Conservation (phyloP, 2,329 filamentous ascomycete genomes). For the Aspergillus sp. region DNA sequence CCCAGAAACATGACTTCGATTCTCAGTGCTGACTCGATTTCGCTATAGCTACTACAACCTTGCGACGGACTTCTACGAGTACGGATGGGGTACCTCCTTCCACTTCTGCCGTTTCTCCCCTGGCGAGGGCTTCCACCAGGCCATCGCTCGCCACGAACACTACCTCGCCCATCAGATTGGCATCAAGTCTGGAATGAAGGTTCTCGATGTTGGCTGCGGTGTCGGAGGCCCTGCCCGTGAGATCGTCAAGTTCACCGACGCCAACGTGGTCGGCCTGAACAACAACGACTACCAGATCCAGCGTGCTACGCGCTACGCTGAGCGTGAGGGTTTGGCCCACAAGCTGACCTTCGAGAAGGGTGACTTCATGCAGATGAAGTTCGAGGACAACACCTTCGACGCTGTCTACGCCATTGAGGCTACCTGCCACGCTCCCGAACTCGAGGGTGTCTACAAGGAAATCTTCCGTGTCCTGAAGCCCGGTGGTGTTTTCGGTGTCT, state of each 20-base stretch:
- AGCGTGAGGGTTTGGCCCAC: conserved; percentile 74
- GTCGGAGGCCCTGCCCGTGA: conserved; percentile 93
- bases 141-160: conserved; percentile 95
- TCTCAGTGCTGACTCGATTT: conserved; percentile 6
- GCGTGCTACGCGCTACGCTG: conserved; percentile 81
- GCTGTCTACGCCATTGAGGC: conserved; percentile 97
- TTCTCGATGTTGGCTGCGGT: conserved; percentile 95
- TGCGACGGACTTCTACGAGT: conserved; percentile 94
- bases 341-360: conserved; percentile 89
- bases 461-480: conserved; percentile 96
- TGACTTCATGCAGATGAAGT: conserved; percentile 99
- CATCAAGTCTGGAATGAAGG: conserved; percentile 81
- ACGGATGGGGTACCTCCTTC: conserved; percentile 94
- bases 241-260: conserved; percentile 93
- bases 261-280: conserved; percentile 88
- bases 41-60: conserved; percentile 83
- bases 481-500: conserved; percentile 92
- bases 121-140: conserved; percentile 84
- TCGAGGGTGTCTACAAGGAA: conserved; percentile 90
- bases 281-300: conserved; percentile 99
- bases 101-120: conserved; percentile 94
- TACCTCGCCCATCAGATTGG: conserved; percentile 90
- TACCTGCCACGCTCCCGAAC: conserved; percentile 87
- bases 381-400: conserved; percentile 88
- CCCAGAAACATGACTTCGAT: background rate